Evolutionary conservation across 345 rosid species (phyloP), one percentile per base, ranked within the genome.

Genomic region (Turnera subulata): DNA sequence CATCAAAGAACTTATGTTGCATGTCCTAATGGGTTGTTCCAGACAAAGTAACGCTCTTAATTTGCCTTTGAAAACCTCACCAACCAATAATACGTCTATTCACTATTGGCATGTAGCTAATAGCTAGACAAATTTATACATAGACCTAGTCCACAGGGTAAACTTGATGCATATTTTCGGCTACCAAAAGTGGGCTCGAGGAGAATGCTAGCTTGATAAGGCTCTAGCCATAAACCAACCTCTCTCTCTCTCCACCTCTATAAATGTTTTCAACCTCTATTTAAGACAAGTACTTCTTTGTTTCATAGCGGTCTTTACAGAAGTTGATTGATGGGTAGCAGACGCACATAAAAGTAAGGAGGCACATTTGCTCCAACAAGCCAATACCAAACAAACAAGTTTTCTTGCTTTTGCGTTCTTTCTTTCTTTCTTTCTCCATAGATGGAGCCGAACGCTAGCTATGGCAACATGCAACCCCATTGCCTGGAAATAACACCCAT

Each of bases 401-500:
- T 6, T 8, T 8, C 6, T 7, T 26, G 9, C 11, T 13, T 23
- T 37, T 9, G 40, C 8, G 13, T 37, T 37, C 40, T 11, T 1
- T 42, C n/a, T 15, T 29, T 13, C 11, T 13, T 38, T 16, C 25
- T 50, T 15, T 15, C 22, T 23, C 39, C 16, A 22, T 3, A 19
- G 32, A 75, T 75, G 78, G 80, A 72, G 44, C 66, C 75, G 22
- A 57, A 66, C 63, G 23, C 59, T 24, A 20, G 63, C 53, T 45
- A 26, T 15, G 29, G 6, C 66, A 50, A 15, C 54, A 50, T 46
- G 42, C 46, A 33, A 25, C 18, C 37, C 56, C 67, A 46, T 51
- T 66, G 64, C 71, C 73, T 72, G 29, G 82, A 81, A 35, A 71
- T 64, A 49, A 11, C 72, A 46, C 37, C 79, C 63, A 79, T 82